Evolutionary conservation across 306 rosid species (phyloP).

Genomic region (Quercus agrifolia): DNA sequence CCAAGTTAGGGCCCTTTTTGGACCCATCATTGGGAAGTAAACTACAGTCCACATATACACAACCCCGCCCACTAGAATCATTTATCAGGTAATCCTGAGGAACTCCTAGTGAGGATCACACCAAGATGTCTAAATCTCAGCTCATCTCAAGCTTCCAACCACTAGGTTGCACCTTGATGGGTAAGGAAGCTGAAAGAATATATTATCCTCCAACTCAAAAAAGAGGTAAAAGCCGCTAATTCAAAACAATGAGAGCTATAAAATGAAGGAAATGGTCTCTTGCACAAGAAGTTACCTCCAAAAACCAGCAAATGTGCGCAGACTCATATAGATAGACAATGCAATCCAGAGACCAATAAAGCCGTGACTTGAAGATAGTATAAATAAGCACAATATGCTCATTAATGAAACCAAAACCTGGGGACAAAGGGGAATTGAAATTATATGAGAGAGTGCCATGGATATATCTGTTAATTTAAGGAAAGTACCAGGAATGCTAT

Average conservation of each 20-base stretch:
- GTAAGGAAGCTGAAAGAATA: too few relatives aligned
- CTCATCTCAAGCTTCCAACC: too few relatives aligned
- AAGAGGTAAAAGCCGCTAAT: neutral
- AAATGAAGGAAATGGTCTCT: neutral
- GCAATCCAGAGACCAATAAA: constrained; percentile 93
- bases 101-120: too few relatives aligned
- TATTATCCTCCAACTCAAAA: neutral
- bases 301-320: constrained; percentile 78
- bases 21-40: too few relatives aligned
- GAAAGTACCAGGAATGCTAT: neutral
- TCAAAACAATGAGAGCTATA: neutral
- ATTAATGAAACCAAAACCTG: constrained; percentile 82
- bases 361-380: constrained; percentile 65
- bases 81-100: too few relatives aligned
- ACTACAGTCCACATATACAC: too few relatives aligned
- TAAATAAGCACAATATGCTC: constrained; percentile 67
- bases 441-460: neutral
- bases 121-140: too few relatives aligned
- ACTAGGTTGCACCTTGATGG: too few relatives aligned
- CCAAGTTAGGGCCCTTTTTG: too few relatives aligned
- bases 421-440: neutral
- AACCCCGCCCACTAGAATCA: too few relatives aligned
- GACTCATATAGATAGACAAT: constrained; percentile 79
- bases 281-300: constrained; percentile 50
- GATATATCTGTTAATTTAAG: neutral